Evolutionary conservation across 1,284 basidiomycete genomes (phyloP), one percentile per base, ranked within the genome.

Genomic region (Moesziomyces sp.): DNA sequence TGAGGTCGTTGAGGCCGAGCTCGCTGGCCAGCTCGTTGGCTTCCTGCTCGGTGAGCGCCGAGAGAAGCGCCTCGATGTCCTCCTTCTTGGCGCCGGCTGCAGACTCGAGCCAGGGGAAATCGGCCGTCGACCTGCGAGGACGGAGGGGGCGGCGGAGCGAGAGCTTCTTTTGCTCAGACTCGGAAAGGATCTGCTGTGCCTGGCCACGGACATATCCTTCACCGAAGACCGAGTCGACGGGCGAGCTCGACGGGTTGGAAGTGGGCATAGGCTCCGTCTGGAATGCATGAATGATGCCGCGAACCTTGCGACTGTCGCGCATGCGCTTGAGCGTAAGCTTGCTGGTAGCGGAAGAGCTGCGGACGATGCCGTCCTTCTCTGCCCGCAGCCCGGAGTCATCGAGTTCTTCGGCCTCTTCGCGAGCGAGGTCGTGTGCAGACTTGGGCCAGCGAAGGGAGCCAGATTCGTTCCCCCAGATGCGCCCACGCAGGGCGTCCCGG

Each of bases 311-410:
- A 33, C 73, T 75, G 54, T 80, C 77, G n/a, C 76, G 68, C 62
- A 79, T 65, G 40, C 77, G 72, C 48, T 78, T 79, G 16, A 79
- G 57, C 18, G 77, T 79, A 16, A 71, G 61, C 54, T 71, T 77
- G 58, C 73, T 74, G 26, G 58, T 68, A 10, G 57, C 52, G 58
- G 70, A 74, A 16, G 58, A 57, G 42, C 33, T 51, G 46, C 54
- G 58, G 19, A 60, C 58, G 40, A 74, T 43, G 14, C 51, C 70
- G 8, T 65, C 70, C n/a, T 46, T 18, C 11, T 58, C 50, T 16
- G 57, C 65, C 1, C 47, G 52, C 3, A 46, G 54, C 0, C 46
- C 30, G 2, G 43, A 24, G 16, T 38, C 33, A 4, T 52, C 63
- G n/a, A 66, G 48, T 2, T 70, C 66, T 0, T 61, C 61, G 13